Conservation (phyloP, 148 eudicot species). For the Arctostaphylos glauca region DNA sequence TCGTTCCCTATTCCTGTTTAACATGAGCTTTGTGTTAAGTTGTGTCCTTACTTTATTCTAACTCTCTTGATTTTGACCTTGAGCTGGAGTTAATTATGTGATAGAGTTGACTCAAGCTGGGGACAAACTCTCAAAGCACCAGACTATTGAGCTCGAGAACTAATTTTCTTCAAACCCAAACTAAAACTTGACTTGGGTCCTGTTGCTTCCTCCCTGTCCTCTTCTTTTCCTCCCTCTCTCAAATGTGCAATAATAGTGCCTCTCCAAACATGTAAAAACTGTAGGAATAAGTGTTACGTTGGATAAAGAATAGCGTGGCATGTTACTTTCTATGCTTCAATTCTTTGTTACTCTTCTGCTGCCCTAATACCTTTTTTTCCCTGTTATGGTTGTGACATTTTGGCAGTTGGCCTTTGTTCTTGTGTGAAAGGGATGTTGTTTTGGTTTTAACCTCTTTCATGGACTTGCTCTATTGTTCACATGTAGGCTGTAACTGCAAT, state of each 20-base stretch:
- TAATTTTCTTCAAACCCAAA: too few relatives aligned
- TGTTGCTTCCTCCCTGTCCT: neutral
- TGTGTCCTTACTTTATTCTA: too few relatives aligned
- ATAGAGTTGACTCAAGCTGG: too few relatives aligned
- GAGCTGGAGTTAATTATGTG: too few relatives aligned
- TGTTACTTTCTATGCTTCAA: neutral
- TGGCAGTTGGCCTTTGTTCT: neutral
- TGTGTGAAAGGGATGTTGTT: neutral
- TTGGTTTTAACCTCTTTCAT: neutral
- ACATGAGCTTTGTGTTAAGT: too few relatives aligned
- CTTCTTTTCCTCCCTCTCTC: neutral
- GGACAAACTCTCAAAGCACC: too few relatives aligned
- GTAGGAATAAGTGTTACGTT: too few relatives aligned
- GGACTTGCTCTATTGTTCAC: constrained; percentile 18
- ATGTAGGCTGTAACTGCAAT: constrained; percentile 81
- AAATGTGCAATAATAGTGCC: neutral
- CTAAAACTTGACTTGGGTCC: neutral
- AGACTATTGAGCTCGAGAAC: too few relatives aligned
- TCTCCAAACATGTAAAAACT: too few relatives aligned
- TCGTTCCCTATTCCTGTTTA: too few relatives aligned
- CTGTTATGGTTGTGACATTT: neutral
- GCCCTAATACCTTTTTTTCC: neutral
- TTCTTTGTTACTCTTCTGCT: neutral
- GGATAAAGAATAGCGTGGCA: neutral
- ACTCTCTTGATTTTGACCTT: too few relatives aligned